Percentiles rank a stretch among this genome's conserved stretches.
These are phyloP conservation scores for Mucor ambiguus DNA, from an alignment of 371 early-diverging fungal genomes.

Conservation along the genomic window DNA sequence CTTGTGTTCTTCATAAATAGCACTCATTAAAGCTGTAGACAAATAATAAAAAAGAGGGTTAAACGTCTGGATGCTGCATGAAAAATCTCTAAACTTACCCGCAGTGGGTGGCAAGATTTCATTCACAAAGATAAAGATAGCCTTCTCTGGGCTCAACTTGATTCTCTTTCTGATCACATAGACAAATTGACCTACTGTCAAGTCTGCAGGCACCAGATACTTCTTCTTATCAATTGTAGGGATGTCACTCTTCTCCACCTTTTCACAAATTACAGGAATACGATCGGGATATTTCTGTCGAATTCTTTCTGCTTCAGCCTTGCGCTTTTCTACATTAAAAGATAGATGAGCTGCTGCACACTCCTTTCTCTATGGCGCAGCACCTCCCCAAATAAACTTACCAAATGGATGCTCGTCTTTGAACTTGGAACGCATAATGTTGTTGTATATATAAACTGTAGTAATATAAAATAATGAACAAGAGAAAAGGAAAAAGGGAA, in stretches of 20 bases:
- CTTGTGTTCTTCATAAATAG: constrained; percentile 81
- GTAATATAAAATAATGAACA: constrained; percentile 13
- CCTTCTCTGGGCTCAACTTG: constrained; percentile 94
- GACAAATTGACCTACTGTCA: constrained; percentile 98
- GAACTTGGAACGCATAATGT: constrained; percentile 87
- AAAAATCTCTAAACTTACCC: constrained; percentile 28
- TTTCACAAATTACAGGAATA: constrained; percentile 96
- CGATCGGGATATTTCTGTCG: constrained; percentile 97
- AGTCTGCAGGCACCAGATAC: constrained; percentile 95
- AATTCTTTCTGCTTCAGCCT: constrained; percentile 95
- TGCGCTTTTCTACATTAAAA: constrained; percentile 79
- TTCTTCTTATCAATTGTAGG: constrained; percentile 98
- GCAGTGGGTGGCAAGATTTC: constrained; percentile 91
- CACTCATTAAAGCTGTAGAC: constrained; percentile 72
- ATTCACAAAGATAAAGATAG: constrained; percentile 98
- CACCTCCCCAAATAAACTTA: constrained; percentile 36
- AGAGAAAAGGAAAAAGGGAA: constrained; percentile 6
- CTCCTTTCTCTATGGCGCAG: background rate
- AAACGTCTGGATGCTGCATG: background rate
- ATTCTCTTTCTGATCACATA: constrained; percentile 95
- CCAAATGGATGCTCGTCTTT: constrained; percentile 97
- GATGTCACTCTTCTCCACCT: constrained; percentile 95
- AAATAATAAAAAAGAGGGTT: background rate
- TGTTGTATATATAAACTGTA: constrained; percentile 9
- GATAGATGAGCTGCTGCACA: background rate